Evolutionary conservation across 306 rosid species (phyloP).

Genomic region (Glycine latifolia): DNA sequence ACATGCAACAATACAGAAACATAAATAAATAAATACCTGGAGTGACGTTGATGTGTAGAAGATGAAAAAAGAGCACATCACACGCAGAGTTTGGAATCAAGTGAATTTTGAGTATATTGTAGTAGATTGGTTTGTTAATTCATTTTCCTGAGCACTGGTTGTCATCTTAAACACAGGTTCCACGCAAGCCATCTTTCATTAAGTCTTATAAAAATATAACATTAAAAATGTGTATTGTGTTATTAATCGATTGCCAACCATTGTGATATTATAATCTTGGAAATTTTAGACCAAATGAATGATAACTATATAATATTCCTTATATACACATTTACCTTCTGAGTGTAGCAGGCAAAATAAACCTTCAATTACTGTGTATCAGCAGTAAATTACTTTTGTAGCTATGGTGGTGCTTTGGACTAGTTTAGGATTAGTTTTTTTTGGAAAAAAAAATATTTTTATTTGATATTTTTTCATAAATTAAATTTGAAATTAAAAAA

Average conservation of each 20-base stretch:
- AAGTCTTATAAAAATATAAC: not conserved
- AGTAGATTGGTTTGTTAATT: not conserved
- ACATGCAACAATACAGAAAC: not conserved
- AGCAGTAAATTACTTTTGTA: too few species aligned
- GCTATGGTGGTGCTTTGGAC: not conserved
- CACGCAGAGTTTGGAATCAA: too few species aligned
- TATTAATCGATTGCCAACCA: not conserved
- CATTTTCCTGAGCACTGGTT: not conserved
- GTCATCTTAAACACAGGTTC: not conserved
- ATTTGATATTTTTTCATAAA: too few species aligned
- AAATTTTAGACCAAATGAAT: not conserved
- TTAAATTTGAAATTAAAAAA: too few species aligned
- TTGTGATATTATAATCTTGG: not conserved
- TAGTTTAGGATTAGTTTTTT: not conserved
- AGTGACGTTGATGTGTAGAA: not conserved
- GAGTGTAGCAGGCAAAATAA: too few species aligned
- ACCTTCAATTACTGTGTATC: too few species aligned
- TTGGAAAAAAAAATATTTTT: not conserved
- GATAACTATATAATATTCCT: not conserved
- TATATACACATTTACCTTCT: too few species aligned
- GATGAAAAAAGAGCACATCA: too few species aligned
- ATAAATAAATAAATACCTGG: not conserved
- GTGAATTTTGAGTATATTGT: not conserved
- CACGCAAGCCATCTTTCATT: not conserved
- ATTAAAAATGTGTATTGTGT: not conserved